Conservation (phyloP, 2,329 filamentous ascomycete genomes). For the Xylariaceae sp. region DNA sequence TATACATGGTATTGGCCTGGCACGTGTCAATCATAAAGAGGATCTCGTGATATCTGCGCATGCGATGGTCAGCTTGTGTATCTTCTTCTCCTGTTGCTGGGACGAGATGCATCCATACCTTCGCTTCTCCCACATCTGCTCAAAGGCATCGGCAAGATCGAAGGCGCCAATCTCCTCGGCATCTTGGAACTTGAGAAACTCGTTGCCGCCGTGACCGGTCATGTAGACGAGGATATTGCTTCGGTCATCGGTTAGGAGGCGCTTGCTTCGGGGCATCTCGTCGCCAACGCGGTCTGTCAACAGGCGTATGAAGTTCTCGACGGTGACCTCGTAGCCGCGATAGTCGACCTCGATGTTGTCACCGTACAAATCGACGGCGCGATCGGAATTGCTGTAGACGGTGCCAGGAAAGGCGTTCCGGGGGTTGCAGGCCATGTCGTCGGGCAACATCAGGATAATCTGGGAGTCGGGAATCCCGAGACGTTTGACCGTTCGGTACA, state of each 20-base stretch:
- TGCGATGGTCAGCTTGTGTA: constrained; percentile 31
- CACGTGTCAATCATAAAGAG: constrained; percentile 99
- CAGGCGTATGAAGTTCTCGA: constrained; percentile 96
- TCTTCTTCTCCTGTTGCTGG: constrained; percentile 74
- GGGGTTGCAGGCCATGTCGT: constrained; percentile 99
- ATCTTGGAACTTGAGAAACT: constrained; percentile 98
- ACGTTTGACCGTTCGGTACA: constrained; percentile 97
- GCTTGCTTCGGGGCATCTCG: constrained; percentile 91
- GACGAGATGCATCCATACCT: constrained; percentile 43
- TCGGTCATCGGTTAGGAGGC: constrained; percentile 86
- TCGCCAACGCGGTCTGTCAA: constrained; percentile 91
- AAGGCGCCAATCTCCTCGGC: constrained; percentile 96
- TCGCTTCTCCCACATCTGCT: constrained; percentile 99
- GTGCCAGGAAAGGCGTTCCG: constrained; percentile 96
- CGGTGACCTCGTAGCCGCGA: constrained; percentile 94
- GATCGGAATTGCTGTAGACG: constrained; percentile 96
- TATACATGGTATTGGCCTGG: constrained; percentile 99
- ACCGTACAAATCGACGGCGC: constrained; percentile 91
- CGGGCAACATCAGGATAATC: constrained; percentile 99
- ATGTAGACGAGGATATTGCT: constrained; percentile 99
- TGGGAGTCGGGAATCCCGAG: constrained; percentile 97
- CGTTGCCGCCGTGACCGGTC: constrained; percentile 96
- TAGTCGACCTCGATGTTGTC: constrained; percentile 99
- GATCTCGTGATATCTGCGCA: constrained; percentile 78
- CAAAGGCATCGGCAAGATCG: constrained; percentile 93